phyloP scores from a whole-genome alignment of 768 basidiomycete genomes.

The Calocera viscosa region DNA sequence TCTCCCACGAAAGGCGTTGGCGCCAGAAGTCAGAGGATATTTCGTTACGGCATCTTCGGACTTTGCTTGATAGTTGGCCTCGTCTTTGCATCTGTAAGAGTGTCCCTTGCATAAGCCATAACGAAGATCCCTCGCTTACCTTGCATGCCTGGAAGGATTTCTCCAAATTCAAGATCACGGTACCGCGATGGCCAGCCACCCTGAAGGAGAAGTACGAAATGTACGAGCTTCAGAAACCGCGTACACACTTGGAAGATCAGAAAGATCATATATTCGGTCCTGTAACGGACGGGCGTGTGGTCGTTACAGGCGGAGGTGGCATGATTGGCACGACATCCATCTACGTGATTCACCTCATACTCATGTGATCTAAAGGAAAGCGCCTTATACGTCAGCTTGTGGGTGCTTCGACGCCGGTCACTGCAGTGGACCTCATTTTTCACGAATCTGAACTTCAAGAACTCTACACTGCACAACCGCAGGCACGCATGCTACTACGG shows the following conservation, averaged over 20 bases:
- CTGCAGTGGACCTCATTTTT: constrained; percentile 18
- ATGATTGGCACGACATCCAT: constrained; percentile 16
- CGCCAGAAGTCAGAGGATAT: not conserved
- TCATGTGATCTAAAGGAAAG: constrained; percentile 12
- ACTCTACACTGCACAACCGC: constrained; percentile 3
- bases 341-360: not conserved
- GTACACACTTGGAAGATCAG: not conserved
- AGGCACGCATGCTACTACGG: constrained; percentile 1
- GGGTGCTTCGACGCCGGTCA: constrained; percentile 14
- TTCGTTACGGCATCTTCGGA: not conserved
- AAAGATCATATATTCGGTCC: not conserved
- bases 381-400: constrained; percentile 16
- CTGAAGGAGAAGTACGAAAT: not conserved
- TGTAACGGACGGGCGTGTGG: constrained; percentile 12
- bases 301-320: constrained; percentile 20
- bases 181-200: not conserved
- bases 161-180: not conserved
- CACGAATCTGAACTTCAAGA: constrained; percentile 17
- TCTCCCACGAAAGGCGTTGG: not conserved
- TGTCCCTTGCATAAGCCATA: not conserved
- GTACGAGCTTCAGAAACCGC: not conserved
- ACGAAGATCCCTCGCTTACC: not conserved
- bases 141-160: not conserved
- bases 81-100: not conserved
- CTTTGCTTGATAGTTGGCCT: not conserved